Evolutionary conservation across 75 land plant genomes (phyloP).

Genomic region (Cunninghamia lanceolata): DNA sequence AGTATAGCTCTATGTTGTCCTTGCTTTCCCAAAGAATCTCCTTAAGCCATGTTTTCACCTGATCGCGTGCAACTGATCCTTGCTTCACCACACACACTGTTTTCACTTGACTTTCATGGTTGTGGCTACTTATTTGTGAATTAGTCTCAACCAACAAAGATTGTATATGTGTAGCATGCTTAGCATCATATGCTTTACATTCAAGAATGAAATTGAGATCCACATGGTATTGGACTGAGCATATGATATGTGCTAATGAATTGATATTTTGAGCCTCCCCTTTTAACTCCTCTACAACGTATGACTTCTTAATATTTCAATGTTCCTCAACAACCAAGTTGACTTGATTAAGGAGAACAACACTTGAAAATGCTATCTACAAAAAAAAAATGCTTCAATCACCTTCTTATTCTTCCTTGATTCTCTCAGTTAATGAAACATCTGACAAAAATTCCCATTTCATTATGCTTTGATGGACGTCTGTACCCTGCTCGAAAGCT

Average conservation of each 20-base stretch:
- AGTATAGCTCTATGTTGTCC: constrained; percentile 62
- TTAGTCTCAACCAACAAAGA: constrained; percentile 40
- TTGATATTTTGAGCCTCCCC: constrained; percentile 60
- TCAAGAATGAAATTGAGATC: constrained; percentile 62
- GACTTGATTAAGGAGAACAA: constrained; percentile 84
- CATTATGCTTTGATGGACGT: too few species aligned
- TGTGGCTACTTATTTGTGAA: constrained; percentile 18
- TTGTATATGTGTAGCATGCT: constrained; percentile 51
- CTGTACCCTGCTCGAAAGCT: too few species aligned
- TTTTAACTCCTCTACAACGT: constrained; percentile 58
- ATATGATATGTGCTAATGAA: constrained; percentile 63
- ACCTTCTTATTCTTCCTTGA: too few species aligned
- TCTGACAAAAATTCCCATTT: too few species aligned
- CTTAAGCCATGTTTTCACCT: constrained; percentile 78
- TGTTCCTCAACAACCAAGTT: constrained; percentile 61
- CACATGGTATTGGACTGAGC: constrained; percentile 73
- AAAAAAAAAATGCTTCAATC: too few species aligned
- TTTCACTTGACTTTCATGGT: constrained; percentile 48
- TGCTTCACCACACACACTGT: constrained; percentile 62
- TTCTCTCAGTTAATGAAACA: too few species aligned
- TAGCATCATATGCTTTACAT: constrained; percentile 63
- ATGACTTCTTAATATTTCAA: constrained; percentile 7
- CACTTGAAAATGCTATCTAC: too few species aligned
- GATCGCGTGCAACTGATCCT: constrained; percentile 43
- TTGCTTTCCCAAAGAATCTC: constrained; percentile 87